A percentile compares a stretch with the other conserved stretches of the same genome.
phyloP scores from a whole-genome alignment of 176 grass and related monocot genomes.

The Tillandsia fasciculata region DNA sequence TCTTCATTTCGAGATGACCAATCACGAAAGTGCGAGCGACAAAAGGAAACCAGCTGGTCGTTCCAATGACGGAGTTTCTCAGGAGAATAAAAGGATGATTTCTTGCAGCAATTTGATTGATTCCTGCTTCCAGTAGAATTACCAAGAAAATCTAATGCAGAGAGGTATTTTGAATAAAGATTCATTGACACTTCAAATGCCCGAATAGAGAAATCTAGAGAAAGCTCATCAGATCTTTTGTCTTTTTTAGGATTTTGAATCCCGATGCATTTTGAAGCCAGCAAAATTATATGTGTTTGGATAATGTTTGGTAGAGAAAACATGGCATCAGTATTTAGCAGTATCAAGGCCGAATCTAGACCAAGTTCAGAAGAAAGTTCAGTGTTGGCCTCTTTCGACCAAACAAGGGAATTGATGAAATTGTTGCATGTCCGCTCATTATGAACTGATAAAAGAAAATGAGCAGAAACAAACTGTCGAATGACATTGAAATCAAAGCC shows the following conservation, averaged over 20 bases:
- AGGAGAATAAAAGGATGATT: slow-evolving; percentile 2
- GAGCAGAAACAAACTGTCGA: slow-evolving; percentile 12
- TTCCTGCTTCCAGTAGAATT: background rate
- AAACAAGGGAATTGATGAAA: slow-evolving; percentile 14
- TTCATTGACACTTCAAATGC: slow-evolving; percentile 16
- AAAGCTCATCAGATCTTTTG: background rate
- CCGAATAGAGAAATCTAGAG: background rate
- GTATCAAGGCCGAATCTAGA: background rate
- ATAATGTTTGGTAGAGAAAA: slow-evolving; percentile 10
- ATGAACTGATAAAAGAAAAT: slow-evolving; percentile 19
- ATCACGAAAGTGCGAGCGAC: slow-evolving; percentile 18
- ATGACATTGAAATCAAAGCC: background rate
- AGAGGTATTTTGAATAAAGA: slow-evolving; percentile 11
- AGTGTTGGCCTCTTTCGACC: slow-evolving; percentile 6
- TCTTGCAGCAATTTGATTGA: background rate
- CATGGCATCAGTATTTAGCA: background rate
- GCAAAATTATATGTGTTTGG: slow-evolving; percentile 14
- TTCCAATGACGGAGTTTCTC: slow-evolving; percentile 27
- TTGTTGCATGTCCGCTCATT: slow-evolving; percentile 8
- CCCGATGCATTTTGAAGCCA: slow-evolving; percentile 8
- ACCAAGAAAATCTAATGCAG: slow-evolving; percentile 4
- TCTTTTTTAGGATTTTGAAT: slow-evolving; percentile 6
- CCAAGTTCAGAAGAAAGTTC: background rate
- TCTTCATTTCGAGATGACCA: slow-evolving; percentile 4
- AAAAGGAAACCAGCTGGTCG: slow-evolving; percentile 26